Base-by-base conservation (phyloP, 139 green algal species). In the Chlorella sorokiniana region DNA sequence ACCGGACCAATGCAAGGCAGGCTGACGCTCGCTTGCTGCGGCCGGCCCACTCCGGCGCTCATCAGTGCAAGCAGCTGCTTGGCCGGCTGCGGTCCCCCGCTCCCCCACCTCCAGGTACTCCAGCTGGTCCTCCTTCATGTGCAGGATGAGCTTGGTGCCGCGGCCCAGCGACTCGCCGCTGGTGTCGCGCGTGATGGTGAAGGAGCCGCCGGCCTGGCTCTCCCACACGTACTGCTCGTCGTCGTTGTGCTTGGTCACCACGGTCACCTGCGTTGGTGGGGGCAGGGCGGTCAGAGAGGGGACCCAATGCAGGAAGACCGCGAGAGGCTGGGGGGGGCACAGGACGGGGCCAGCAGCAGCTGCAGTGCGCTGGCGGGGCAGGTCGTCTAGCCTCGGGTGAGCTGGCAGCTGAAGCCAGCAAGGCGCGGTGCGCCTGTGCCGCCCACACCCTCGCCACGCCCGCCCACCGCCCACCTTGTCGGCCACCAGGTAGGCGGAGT, bases 201-300 rank as follows among this genome's bases (percentile, higher is more conserved):
- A 99, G 33, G 96, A 98, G 71, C 97, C 97, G 62, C 97, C 97
- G 35, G 97, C 97, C 90, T 99, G 97, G 41, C 90, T 97, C 90
- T 99, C 95, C 96, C 96, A 99, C 31, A 97, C 81, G 88, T 99
- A 99, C 91, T 98, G 93, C 92, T 99, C 96, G 83, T 99, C 96
- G 83, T 99, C 97, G 83, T 99, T 99, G 95, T 99, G 93, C 96
- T 99, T 99, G 86, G 96, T 97, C 22, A 90, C 81, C 51, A 97
- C 94, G 10, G 91, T 95, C 38, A 91, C 87, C 84, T 81, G 72
- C 70, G 73, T 18, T 16, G 33, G 22, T 23, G 40, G 37, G 3
- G 18, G 2, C 18, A 40, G 40, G 64, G 64, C 4, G 35, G 35
- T 20, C 64, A 70, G 64, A 23, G 20, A 11, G 23, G 62, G n/a